phyloP scores from a whole-genome alignment of 176 grass and related monocot genomes.

The Chloris gayana region DNA sequence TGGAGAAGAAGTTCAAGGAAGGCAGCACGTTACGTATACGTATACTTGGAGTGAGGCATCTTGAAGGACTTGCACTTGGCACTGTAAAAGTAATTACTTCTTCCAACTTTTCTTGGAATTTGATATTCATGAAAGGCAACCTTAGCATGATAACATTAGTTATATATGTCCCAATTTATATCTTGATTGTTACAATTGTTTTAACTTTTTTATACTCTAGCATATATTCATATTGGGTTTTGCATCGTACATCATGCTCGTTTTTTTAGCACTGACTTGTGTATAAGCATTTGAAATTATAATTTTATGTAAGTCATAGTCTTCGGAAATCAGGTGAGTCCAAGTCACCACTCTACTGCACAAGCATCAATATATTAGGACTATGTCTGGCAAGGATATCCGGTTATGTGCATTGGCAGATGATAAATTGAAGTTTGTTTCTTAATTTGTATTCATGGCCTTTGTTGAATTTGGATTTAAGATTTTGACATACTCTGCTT shows the following conservation, averaged over 20 bases:
- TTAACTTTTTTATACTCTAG: conserved; percentile 5
- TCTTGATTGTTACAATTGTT: conserved; percentile 16
- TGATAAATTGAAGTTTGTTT: too few species aligned
- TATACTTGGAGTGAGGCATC: conserved; percentile 77
- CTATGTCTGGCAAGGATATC: too few species aligned
- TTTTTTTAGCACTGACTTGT: not conserved
- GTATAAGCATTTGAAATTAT: not conserved
- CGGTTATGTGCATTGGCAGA: too few species aligned
- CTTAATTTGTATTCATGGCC: too few species aligned
- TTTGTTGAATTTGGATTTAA: too few species aligned
- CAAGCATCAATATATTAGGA: too few species aligned
- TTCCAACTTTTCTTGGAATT: not conserved
- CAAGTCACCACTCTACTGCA: too few species aligned
- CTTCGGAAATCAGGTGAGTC: not conserved
- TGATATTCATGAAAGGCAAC: conserved; percentile 13
- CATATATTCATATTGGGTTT: conserved; percentile 5
- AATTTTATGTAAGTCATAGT: not conserved
- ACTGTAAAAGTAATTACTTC: conserved; percentile 70
- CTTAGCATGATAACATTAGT: not conserved
- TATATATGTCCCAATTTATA: conserved; percentile 32
- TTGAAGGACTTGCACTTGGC: conserved; percentile 84
- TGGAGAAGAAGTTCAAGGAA: conserved; percentile 91
- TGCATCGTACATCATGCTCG: not conserved
- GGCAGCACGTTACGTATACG: conserved; percentile 74
- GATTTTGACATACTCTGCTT: too few species aligned